phyloP scores from a whole-genome alignment of 768 basidiomycete genomes.

The Pleurotus pulmonarius region DNA sequence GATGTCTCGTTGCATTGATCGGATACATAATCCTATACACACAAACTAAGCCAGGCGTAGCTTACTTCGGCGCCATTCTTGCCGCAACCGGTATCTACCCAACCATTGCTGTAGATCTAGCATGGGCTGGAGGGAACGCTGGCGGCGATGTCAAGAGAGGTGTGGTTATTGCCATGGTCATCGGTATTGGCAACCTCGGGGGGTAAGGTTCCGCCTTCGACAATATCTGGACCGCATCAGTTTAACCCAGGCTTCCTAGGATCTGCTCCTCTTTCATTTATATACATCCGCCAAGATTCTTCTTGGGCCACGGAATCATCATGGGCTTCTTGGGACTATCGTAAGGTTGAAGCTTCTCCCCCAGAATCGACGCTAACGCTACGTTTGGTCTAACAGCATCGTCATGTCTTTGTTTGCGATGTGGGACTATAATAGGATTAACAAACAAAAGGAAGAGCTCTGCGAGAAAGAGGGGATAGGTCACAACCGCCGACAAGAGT shows the following conservation, averaged over 20 bases:
- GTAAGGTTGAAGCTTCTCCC: slow-evolving; percentile 10
- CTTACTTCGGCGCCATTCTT: slow-evolving; percentile 45
- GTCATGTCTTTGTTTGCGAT: slow-evolving; percentile 38
- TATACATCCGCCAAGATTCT: slow-evolving; percentile 30
- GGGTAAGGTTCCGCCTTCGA: slow-evolving; percentile 19
- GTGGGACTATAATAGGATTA: slow-evolving; percentile 45
- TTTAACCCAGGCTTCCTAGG: slow-evolving; percentile 21
- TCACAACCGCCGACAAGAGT: slow-evolving; percentile 33
- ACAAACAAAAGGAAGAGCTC: slow-evolving; percentile 41
- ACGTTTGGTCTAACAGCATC: slow-evolving; percentile 12
- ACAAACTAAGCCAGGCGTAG: slow-evolving; percentile 25
- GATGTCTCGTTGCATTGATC: slow-evolving; percentile 31
- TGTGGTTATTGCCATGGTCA: slow-evolving; percentile 47
- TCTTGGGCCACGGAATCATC: slow-evolving; percentile 31
- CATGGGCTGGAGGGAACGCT: slow-evolving; percentile 54
- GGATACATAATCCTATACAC: slow-evolving; percentile 41
- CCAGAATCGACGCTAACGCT: too few species aligned
- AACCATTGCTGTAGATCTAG: slow-evolving; percentile 40
- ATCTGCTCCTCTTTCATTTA: slow-evolving; percentile 39
- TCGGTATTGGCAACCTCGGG: slow-evolving; percentile 53
- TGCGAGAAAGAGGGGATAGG: slow-evolving; percentile 43
- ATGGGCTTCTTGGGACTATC: slow-evolving; percentile 30
- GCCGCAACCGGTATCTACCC: slow-evolving; percentile 53
- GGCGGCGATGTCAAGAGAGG: slow-evolving; percentile 50
- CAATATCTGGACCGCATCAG: neutral